Evolutionary conservation across 345 rosid genomes (phyloP), one percentile per base, ranked within the genome.

Genomic region (Barbarea vulgaris): DNA sequence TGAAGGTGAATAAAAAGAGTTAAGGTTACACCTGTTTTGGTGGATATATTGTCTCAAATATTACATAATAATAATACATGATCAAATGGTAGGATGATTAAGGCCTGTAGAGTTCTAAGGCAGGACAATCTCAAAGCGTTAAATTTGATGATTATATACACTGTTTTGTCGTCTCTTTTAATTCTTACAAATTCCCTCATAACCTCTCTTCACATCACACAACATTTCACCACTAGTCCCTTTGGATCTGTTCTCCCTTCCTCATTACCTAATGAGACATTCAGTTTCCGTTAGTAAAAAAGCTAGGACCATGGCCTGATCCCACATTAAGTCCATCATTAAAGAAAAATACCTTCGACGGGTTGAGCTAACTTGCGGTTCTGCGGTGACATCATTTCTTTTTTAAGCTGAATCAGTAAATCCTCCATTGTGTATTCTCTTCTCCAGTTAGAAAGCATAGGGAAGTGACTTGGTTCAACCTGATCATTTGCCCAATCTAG

Each of bases 221-320:
- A 89, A 72, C 96, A 91, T 80, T 84, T 91, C 53, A 83, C 70
- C 78, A 87, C 87, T 30, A 86, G 64, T 64, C 91, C 96, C 83
- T 91, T 91, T 44, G 89, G 97, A 72, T 93, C 97, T 66, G 86
- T 75, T 80, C 96, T 87, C n/a, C 81, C 84, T 44, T 93, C 98
- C 72, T 93, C 98, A 61, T 80, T 89, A 72, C 97, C 98, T 91
- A 87, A 64, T 46, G 12, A 67, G 1, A 75, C 42, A 58, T 57
- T 74, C 3, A 0, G 13, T 25, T 57, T 31, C 2, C 0, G 0
- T 66, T 34, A 46, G 17, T 17, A 22, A 10, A 37, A 21, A 10
- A 39, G 17, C 12, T 37, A 37, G 0, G 18, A 36, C n/a, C 3
- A 22, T 14, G 3, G n/a, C n/a, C n/a, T n/a, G n/a, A n/a, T n/a